These are phyloP conservation scores for Solanum raphanifolium DNA, from an alignment of 257 asterid genomes.

Conservation along the genomic window DNA sequence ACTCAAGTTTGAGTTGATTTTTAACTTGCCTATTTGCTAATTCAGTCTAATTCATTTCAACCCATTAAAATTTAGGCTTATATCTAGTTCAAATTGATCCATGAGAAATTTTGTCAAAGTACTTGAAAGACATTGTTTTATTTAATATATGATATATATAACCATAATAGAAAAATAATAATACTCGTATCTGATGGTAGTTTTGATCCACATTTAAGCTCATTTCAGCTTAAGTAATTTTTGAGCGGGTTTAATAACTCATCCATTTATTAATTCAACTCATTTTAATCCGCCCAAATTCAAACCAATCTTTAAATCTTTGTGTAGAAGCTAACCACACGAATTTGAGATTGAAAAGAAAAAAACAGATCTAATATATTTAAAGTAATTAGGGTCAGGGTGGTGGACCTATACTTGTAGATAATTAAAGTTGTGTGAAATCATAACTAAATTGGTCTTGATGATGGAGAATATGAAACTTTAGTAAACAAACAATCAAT, in stretches of 20 bases:
- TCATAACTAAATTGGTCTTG: conserved; percentile 10
- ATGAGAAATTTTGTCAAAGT: not conserved
- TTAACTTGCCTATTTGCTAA: not conserved
- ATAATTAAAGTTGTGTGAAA: conserved; percentile 16
- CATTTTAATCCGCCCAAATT: not conserved
- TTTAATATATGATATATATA: not conserved
- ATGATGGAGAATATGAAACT: conserved; percentile 6
- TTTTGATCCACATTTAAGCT: not conserved
- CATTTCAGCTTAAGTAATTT: not conserved
- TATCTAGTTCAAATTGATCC: not conserved
- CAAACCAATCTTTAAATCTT: not conserved
- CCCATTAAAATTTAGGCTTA: not conserved
- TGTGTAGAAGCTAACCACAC: not conserved
- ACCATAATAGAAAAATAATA: not conserved
- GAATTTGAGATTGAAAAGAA: not conserved
- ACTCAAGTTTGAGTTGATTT: not conserved
- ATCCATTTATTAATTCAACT: not conserved
- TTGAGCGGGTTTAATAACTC: not conserved
- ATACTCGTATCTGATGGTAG: not conserved
- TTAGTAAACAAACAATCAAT: conserved; percentile 20
- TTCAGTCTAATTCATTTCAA: not conserved
- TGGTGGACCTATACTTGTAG: not conserved
- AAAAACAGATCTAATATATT: not conserved
- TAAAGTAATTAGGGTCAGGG: not conserved
- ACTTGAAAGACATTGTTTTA: not conserved